Conservation (phyloP, 805 yeast species). For the Myxozyma udenii region DNA sequence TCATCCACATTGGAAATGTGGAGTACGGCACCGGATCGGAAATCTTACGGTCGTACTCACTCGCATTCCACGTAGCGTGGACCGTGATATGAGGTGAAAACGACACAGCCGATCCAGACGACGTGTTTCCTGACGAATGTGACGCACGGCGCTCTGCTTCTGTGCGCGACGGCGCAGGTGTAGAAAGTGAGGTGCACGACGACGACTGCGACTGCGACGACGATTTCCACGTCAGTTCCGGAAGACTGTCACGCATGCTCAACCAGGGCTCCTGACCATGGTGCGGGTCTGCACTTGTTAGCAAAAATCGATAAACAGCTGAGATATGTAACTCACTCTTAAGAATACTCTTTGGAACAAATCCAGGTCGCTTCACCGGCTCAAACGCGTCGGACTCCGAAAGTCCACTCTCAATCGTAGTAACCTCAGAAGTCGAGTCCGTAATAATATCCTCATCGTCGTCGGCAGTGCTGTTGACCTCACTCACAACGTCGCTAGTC, state of each 20-base stretch:
- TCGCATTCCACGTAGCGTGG: constrained; percentile 77
- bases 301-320: not conserved
- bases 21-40: constrained; percentile 21
- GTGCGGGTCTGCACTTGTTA: constrained; percentile 1
- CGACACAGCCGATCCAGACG: constrained; percentile 41
- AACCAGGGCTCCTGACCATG: constrained; percentile 1
- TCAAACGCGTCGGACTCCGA: not conserved
- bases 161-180: not conserved
- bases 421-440: constrained; percentile 1
- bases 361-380: constrained; percentile 5
- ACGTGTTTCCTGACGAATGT: not conserved
- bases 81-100: constrained; percentile 81
- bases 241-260: not conserved
- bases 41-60: constrained; percentile 71
- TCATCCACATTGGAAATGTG: constrained; percentile 46
- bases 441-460: constrained; percentile 1
- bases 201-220: constrained; percentile 15
- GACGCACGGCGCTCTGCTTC: constrained; percentile 2
- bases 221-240: constrained; percentile 16
- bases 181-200: constrained; percentile 8
- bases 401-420: not conserved
- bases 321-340: constrained; percentile 10
- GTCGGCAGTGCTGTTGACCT: not conserved
- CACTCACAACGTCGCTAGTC: constrained; percentile 2
- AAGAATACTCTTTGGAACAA: constrained; percentile 16